Conservation (phyloP, 495 filamentous ascomycete genomes). For the Penicillium salamii region DNA sequence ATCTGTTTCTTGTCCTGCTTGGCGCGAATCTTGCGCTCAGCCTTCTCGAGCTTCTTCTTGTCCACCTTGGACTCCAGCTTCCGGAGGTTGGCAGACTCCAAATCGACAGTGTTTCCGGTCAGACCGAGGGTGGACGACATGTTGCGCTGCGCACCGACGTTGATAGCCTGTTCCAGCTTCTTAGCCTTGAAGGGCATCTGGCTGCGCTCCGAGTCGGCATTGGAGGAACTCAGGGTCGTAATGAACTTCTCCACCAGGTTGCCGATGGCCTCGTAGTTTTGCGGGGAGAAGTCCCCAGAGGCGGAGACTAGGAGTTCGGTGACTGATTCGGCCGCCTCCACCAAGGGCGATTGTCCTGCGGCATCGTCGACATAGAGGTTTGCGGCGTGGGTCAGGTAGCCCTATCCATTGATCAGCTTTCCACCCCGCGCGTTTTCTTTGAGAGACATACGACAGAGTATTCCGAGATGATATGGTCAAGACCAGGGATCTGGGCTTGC, state of each 20-base stretch:
- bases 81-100: conserved; percentile 85
- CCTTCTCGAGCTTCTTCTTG: conserved; percentile 98
- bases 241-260: conserved; percentile 91
- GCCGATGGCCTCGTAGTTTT: conserved; percentile 73
- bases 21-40: conserved; percentile 93
- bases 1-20: conserved; percentile 98
- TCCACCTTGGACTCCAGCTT: conserved; percentile 98
- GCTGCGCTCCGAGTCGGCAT: conserved; percentile 69
- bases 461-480: conserved; percentile 86
- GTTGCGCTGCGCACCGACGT: conserved; percentile 89
- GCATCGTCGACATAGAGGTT: conserved; percentile 74
- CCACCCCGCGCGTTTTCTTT: not conserved
- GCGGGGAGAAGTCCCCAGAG: conserved; percentile 69
- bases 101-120: conserved; percentile 77
- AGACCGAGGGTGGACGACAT: conserved; percentile 94
- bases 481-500: conserved; percentile 76
- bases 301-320: conserved; percentile 86
- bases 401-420: conserved; percentile 39
- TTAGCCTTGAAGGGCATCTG: conserved; percentile 73
- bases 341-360: conserved; percentile 65
- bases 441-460: conserved; percentile 67
- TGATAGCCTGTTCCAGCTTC: conserved; percentile 90
- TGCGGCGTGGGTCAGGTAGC: conserved; percentile 90
- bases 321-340: conserved; percentile 80
- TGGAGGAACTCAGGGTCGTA: conserved; percentile 67